These are phyloP conservation scores for Ensete ventricosum DNA, from an alignment of 176 grass and related monocot genomes.

Conservation along the genomic window DNA sequence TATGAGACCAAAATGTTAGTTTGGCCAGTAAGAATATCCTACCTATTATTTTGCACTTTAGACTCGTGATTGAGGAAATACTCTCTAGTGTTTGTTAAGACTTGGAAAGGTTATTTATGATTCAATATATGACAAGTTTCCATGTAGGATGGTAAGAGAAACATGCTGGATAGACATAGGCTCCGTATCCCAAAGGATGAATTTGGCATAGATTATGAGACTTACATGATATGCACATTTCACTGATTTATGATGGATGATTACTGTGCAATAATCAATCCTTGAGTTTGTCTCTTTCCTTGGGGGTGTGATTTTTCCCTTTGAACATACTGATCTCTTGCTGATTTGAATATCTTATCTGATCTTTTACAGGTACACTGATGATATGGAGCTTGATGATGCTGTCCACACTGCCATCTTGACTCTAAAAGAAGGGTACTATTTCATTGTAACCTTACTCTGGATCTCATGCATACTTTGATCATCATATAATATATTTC, in stretches of 20 bases:
- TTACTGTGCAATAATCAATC: neutral
- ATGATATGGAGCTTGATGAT: constrained; percentile 99
- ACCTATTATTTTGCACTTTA: neutral
- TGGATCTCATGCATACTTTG: neutral
- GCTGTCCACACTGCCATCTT: constrained; percentile 96
- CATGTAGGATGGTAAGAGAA: too few species aligned
- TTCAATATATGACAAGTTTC: neutral
- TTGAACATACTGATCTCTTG: neutral
- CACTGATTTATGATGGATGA: neutral
- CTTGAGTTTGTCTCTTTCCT: constrained; percentile 9
- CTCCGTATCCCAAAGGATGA: neutral
- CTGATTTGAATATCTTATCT: constrained; percentile 1
- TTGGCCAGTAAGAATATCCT: neutral
- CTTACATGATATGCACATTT: neutral
- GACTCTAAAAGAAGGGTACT: constrained; percentile 98
- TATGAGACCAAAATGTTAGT: neutral
- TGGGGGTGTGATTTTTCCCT: neutral
- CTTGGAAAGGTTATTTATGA: neutral
- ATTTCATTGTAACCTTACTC: neutral
- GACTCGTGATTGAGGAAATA: neutral
- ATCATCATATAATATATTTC: neutral
- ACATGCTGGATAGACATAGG: too few species aligned
- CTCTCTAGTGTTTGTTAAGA: neutral
- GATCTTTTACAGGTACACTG: constrained; percentile 55
- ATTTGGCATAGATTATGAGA: neutral